Base-by-base conservation (phyloP, 2,329 filamentous ascomycete species). In the Colletotrichum tropicicola region DNA sequence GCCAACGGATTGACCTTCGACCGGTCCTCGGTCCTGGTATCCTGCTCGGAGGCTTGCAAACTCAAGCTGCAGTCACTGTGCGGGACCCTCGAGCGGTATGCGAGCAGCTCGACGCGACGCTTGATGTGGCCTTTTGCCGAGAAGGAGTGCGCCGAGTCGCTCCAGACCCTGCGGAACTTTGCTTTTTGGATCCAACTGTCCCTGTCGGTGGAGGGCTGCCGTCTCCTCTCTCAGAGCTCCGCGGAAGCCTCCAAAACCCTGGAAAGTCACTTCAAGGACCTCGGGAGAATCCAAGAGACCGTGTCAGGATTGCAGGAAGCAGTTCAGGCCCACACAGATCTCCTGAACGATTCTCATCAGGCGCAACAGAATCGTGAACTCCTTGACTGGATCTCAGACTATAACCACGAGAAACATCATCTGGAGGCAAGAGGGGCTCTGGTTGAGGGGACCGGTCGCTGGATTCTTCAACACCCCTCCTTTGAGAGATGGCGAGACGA, bases 321-420 rank as follows among this genome's bases (percentile, higher is more conserved):
- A 9, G 13, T 30, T 7, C n/a, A 48, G 23, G 12, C 2, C 2
- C 23, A 48, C 13, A n/a, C 2, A 4, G 8, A 6, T 12, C 15
- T 48, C 2, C 23, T 48, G 13, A 17, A 17, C 6, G 21, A 48
- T 15, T 28, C 25, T 15, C 44, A 12, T 12, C 43, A 15, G 90
- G 4, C 98, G 85, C 44, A 47, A 10, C 5, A 47, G 10, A 19
- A 13, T 5, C 44, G 44, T 3, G 23, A 28, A n/a, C 4, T 47
- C 12, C 44, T 47, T 6, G 6, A 28, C 6, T 28, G 44, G 44
- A 27, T 47, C 6, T 47, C 44, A 12, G 6, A 25, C 5, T 47
- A 15, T 47, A 23, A 47, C 13, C 44, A 47, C 21, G 44, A 47
- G 23, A 47, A 47, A 27, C 13, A 23, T 7, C 44, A 47, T 15